Evolutionary conservation across 2,329 filamentous ascomycete genomes (phyloP), one percentile per base, ranked within the genome.

Genomic region (Drechslera avenae): DNA sequence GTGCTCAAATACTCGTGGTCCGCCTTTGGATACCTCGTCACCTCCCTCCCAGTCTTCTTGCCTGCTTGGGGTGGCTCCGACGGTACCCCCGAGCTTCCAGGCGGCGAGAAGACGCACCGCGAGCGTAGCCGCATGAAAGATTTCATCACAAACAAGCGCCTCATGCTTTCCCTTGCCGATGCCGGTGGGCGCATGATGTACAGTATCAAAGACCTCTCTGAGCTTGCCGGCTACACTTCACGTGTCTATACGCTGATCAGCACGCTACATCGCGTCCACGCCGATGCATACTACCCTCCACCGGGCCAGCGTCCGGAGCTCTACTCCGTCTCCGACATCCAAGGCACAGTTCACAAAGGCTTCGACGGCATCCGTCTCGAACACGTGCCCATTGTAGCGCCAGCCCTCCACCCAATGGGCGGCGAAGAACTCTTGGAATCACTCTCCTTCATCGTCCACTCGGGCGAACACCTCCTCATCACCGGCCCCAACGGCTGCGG

Each of bases 141-240:
- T 28, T 99, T 99, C 75, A 97, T 99, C 75, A 99, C 94, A 10
- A 99, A 99, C 78, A 97, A 99, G 75, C 86, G 94, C 4, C 86
- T 99, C 32, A 97, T 99, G 94, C 83, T 99, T 26, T 97, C 93
- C 13, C 83, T 99, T 31, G 94, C 94, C 8, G 94, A 99, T 74
- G 94, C 94, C 1, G 94, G 94, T 52, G 93, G 93, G 19, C 85
- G 94, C 39, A 97, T 99, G 91, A 99, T 99, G 94, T 99, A 99
- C 79, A 94, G 90, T 56, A 96, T 99, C 79, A 99, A 99, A 76
- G 95, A 99, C 68, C 84, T 99, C 30, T 92, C 92, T 1, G 94
- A 99, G 72, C 81, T 99, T 28, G 94, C 94, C 4, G 94, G 94
- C 17, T 95, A 97, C 76, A 99, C 94, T 0, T 96, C 91, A 51